Base-by-base conservation (phyloP, 1,139 yeast species). In the Scheffersomyces stambukii region DNA sequence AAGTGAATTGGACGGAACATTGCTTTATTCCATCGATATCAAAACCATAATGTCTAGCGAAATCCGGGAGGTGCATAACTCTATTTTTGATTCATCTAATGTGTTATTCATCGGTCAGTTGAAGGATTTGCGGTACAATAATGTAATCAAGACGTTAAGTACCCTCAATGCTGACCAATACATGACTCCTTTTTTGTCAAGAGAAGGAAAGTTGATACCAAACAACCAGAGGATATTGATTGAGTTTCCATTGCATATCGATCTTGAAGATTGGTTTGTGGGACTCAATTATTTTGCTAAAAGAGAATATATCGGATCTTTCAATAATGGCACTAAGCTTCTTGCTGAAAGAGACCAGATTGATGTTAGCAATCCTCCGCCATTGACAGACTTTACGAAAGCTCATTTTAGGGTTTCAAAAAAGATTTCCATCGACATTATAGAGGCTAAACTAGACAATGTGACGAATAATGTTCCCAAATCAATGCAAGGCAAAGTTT, bases 201-300 rank as follows among this genome's bases (percentile, higher is more conserved):
- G 57, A 29, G 71, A 64, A 17, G 64, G 63, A 24, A 60, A 60
- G 32, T 37, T 50, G 2, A 46, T 59, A 11, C 50, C 53, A 11
- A 60, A 51, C 27, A 56, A 57, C 36, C 64, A 71, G 33, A 45
- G 74, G 22, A 58, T 80, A 2, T 55, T 78, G 19, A 61, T 82
- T 29, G 77, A 76, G 42, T 84, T 85, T 41, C 81, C 83, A 1
- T 60, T 78, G 23, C 77, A 76, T 41, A 75, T 77, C 19, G 95
- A 84, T 51, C 65, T 81, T 31, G 93, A 81, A 43, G 93, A 83
- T 50, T 86, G 96, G 95, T 69, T 76, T 42, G 83, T 84, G 6
- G 81, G 89, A 0, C 56, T 86, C 33, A 73, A 71, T 35, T 74
- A 84, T 13, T 78, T 82, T 46, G 71, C 94, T 3, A 71, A 70